phyloP scores from a whole-genome alignment of 2,329 filamentous ascomycete genomes.

The Arthrobotrys conoides region DNA sequence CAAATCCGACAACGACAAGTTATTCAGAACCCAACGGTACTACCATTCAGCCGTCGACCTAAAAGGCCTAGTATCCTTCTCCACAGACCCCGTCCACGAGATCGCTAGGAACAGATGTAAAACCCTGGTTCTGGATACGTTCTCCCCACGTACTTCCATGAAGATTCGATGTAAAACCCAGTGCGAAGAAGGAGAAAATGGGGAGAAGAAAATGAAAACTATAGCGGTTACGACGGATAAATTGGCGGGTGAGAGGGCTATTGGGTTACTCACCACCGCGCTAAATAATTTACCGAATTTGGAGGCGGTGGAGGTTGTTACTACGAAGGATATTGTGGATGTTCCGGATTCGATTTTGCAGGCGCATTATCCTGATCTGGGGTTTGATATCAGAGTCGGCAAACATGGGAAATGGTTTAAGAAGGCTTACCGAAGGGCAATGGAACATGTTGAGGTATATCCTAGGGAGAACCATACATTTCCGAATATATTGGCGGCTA shows the following conservation, averaged over 20 bases:
- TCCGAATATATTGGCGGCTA: background rate
- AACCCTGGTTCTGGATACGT: constrained; percentile 10
- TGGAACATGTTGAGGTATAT: background rate
- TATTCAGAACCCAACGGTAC: constrained; percentile 18
- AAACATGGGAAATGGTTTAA: background rate
- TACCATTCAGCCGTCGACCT: constrained; percentile 3
- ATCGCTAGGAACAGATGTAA: constrained; percentile 5
- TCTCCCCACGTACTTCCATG: background rate
- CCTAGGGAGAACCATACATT: background rate
- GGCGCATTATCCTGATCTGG: constrained; percentile 6
- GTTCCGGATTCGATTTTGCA: constrained; percentile 7
- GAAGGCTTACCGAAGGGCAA: background rate
- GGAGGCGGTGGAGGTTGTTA: constrained; percentile 22
- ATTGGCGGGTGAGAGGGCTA: background rate
- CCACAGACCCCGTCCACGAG: background rate
- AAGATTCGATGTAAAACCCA: constrained; percentile 1
- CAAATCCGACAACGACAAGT: background rate
- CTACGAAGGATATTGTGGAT: background rate
- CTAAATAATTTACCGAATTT: constrained; percentile 23
- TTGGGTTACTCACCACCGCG: constrained; percentile 11
- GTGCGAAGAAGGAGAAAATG: background rate
- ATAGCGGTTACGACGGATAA: background rate
- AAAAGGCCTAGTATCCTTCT: constrained; percentile 2
- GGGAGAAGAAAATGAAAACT: background rate
- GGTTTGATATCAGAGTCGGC: background rate